Evolutionary conservation across 345 rosid genomes (phyloP), one percentile per base, ranked within the genome.

Genomic region (Arabis alpina): DNA sequence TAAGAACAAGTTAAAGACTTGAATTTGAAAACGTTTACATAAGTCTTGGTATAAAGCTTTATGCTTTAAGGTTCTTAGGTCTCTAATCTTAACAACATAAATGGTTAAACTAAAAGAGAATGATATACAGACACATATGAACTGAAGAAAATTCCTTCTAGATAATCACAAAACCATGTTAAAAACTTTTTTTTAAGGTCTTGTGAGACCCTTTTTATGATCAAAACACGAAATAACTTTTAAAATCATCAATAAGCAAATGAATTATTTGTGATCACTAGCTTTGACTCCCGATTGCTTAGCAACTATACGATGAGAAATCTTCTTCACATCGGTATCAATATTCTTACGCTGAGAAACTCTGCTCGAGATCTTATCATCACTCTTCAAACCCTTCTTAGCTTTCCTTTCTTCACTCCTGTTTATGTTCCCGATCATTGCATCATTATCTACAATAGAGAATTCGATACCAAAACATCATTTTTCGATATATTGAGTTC

Each of bases 341-440:
- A 66, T 14, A 60, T 53, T 60, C 56, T 67, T 67, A 60, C 43
- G 63, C 10, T 67, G 73, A 16, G 54, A 67, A 34, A 36, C 68
- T 44, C 42, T 67, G 49, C 6, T 74, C 9, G 2, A 25, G 24
- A 25, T 16, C 12, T 74, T 61, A 60, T 15, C 48, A 13, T 43
- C 3, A 44, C 51, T 67, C 69, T 61, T 67, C 12, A 44, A 52
- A 74, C 50, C 51, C 51, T 44, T 74, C 43, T 60, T 67, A 43
- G 57, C 73, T 74, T 67, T 74, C 16, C 45, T 66, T 62, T 74
- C 78, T 61, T 74, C 64, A 3, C 10, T 74, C 34, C 5, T 74
- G 68, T 67, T 74, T 16, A 74, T 74, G 69, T 24, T 67, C 8
- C 78, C 78, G 13, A 74, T 74, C 57, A 74, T 11, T n/a, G 42